These are phyloP conservation scores for Limonomyces culmigenus DNA, from an alignment of 1,284 basidiomycete genomes.

Conservation along the genomic window DNA sequence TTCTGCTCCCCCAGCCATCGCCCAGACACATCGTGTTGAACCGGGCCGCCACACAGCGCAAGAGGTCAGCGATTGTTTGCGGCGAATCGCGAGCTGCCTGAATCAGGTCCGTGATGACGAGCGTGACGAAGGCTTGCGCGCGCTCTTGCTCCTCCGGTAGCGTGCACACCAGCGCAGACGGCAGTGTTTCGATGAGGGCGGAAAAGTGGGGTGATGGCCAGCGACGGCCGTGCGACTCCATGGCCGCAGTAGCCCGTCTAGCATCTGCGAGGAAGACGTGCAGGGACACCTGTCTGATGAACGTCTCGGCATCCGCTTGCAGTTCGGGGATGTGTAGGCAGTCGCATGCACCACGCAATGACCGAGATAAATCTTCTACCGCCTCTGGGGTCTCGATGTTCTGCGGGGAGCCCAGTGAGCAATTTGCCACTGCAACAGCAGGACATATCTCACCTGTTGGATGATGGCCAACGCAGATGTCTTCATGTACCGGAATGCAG, in stretches of 20 bases:
- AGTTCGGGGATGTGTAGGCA: slow-evolving; percentile 50
- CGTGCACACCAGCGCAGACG: slow-evolving; percentile 52
- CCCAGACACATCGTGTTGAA: slow-evolving; percentile 79
- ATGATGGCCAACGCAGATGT: too few species aligned
- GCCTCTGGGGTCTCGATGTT: too few species aligned
- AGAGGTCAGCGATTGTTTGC: slow-evolving; percentile 42
- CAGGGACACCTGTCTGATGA: slow-evolving; percentile 48
- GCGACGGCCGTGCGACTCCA: too few species aligned
- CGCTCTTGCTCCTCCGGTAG: slow-evolving; percentile 42
- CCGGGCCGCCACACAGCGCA: slow-evolving; percentile 67
- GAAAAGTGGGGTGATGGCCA: too few species aligned
- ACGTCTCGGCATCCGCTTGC: slow-evolving; percentile 49
- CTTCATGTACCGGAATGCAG: too few species aligned
- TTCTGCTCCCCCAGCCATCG: slow-evolving; percentile 76
- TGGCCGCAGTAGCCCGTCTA: too few species aligned
- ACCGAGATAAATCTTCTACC: too few species aligned
- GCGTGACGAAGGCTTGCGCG: slow-evolving; percentile 42
- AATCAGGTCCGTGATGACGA: slow-evolving; percentile 57
- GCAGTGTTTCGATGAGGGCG: slow-evolving; percentile 53
- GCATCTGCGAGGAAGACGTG: slow-evolving; percentile 54
- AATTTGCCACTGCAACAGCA: too few species aligned
- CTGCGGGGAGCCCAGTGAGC: too few species aligned
- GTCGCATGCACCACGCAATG: too few species aligned
- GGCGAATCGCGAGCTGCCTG: slow-evolving; percentile 26
- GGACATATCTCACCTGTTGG: too few species aligned